A percentile compares a stretch with the other conserved stretches of the same genome.
Conservation (phyloP, 805 yeast species). For the Saccharomyces mikatae region DNA sequence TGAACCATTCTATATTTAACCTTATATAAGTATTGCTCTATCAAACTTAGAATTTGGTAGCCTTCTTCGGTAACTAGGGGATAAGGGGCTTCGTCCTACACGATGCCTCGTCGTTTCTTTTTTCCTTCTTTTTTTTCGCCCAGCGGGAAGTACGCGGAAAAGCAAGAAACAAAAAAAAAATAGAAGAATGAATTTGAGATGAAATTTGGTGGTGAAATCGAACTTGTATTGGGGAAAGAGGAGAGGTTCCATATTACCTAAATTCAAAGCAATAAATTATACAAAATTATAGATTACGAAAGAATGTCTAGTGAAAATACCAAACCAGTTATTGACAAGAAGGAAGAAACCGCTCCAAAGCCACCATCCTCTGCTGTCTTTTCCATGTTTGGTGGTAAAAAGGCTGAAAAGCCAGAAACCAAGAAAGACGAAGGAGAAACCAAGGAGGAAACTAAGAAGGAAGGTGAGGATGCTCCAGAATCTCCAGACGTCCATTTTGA, state of each 20-base stretch:
- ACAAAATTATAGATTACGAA: background rate
- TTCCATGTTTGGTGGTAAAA: slow-evolving; percentile 91
- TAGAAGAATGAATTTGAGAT: background rate
- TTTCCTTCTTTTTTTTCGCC: background rate
- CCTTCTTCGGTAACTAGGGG: background rate
- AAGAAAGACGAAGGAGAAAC: slow-evolving; percentile 21
- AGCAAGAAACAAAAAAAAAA: background rate
- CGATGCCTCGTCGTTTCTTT: background rate
- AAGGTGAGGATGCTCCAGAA: slow-evolving; percentile 36
- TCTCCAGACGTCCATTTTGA: slow-evolving; percentile 74
- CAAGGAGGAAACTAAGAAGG: slow-evolving; percentile 22
- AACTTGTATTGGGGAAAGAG: background rate
- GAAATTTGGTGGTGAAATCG: background rate
- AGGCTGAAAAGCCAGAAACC: slow-evolving; percentile 27
- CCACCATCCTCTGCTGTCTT: slow-evolving; percentile 81
- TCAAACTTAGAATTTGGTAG: background rate
- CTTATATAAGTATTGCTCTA: background rate
- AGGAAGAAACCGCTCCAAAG: slow-evolving; percentile 23
- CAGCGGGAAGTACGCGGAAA: background rate
- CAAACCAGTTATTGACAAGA: slow-evolving; percentile 18
- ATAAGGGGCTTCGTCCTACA: background rate
- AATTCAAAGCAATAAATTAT: background rate
- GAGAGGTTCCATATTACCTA: background rate
- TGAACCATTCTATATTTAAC: background rate
- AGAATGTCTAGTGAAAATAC: slow-evolving; percentile 19